Percentiles rank a stretch among this genome's conserved stretches.
Evolutionary conservation across 768 basidiomycete species (phyloP).

Genomic region (Kwoniella bestiolae): DNA sequence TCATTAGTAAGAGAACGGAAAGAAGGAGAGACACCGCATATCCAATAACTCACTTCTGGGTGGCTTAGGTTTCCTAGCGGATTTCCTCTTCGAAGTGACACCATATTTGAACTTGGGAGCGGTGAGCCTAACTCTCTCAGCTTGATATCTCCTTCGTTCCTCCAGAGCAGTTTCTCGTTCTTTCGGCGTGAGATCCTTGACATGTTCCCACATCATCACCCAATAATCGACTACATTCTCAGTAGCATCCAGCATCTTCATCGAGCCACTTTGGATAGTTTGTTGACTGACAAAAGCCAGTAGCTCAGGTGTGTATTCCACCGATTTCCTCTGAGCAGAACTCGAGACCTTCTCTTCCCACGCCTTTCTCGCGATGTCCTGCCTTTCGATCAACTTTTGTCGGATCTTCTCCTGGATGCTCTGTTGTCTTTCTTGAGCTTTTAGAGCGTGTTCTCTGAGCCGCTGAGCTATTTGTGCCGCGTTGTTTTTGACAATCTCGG

Average conservation of each 20-base stretch:
- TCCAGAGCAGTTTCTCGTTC: slow-evolving; percentile 8
- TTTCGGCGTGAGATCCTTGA: slow-evolving; percentile 5
- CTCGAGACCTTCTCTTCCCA: slow-evolving; percentile 37
- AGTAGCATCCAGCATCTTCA: slow-evolving; percentile 19
- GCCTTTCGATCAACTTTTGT: slow-evolving; percentile 34
- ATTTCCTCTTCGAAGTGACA: neutral
- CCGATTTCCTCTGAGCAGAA: slow-evolving; percentile 9
- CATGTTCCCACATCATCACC: slow-evolving; percentile 18
- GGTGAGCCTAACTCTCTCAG: neutral
- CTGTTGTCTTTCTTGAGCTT: slow-evolving; percentile 14
- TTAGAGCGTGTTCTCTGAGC: neutral
- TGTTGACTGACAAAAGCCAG: slow-evolving; percentile 33
- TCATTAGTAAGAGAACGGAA: too few relatives aligned
- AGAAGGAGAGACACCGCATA: too few relatives aligned
- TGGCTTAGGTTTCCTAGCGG: slow-evolving; percentile 2
- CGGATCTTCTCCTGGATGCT: slow-evolving; percentile 27
- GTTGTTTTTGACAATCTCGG: neutral
- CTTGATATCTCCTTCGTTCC: slow-evolving; percentile 5
- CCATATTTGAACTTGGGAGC: neutral
- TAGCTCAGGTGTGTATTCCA: slow-evolving; percentile 22
- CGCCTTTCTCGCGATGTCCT: slow-evolving; percentile 15
- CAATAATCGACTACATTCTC: slow-evolving; percentile 30
- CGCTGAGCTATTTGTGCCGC: neutral
- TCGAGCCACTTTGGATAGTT: slow-evolving; percentile 9
- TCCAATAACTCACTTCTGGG: slow-evolving; percentile 12